Percentiles rank a stretch among this genome's conserved stretches.
phyloP scores from a whole-genome alignment of 257 asterid genomes.

The Cruciata laevipes region DNA sequence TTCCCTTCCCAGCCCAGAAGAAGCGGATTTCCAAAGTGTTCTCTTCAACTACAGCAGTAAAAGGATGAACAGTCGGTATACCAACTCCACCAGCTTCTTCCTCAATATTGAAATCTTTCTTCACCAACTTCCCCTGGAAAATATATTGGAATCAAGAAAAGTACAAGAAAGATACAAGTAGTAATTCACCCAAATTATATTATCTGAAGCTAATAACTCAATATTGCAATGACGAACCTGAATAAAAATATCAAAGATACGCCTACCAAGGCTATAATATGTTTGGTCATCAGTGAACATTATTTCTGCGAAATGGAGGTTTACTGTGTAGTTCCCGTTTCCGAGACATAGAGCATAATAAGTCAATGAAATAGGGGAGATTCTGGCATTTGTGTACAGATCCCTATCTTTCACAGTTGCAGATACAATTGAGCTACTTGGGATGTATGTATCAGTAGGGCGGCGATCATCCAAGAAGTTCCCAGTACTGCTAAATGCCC shows the following conservation, averaged over 20 bases:
- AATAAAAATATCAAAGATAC: conserved; percentile 60
- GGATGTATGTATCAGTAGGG: conserved; percentile 7
- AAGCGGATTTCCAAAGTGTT: conserved; percentile 55
- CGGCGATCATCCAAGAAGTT: conserved; percentile 19
- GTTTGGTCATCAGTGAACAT: conserved; percentile 45
- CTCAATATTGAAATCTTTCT: conserved; percentile 67
- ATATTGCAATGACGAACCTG: conserved; percentile 36
- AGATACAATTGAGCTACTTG: conserved; percentile 6
- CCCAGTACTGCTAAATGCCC: conserved; percentile 39
- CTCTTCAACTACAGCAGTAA: conserved; percentile 46
- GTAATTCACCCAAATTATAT: neutral
- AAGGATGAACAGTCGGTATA: conserved; percentile 32
- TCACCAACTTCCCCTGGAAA: conserved; percentile 49
- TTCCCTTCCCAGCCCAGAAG: conserved; percentile 92
- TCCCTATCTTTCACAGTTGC: conserved; percentile 10
- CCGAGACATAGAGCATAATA: conserved; percentile 56
- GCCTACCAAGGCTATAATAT: conserved; percentile 58
- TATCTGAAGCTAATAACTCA: neutral
- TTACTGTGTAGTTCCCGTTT: conserved; percentile 60
- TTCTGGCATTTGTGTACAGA: conserved; percentile 19
- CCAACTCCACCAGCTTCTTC: conserved; percentile 67
- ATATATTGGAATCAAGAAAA: neutral
- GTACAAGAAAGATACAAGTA: neutral
- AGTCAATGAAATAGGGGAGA: conserved; percentile 25
- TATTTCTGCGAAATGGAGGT: conserved; percentile 73